Base-by-base conservation (phyloP, 441 rosid genomes). In the Mallotus japonicus region DNA sequence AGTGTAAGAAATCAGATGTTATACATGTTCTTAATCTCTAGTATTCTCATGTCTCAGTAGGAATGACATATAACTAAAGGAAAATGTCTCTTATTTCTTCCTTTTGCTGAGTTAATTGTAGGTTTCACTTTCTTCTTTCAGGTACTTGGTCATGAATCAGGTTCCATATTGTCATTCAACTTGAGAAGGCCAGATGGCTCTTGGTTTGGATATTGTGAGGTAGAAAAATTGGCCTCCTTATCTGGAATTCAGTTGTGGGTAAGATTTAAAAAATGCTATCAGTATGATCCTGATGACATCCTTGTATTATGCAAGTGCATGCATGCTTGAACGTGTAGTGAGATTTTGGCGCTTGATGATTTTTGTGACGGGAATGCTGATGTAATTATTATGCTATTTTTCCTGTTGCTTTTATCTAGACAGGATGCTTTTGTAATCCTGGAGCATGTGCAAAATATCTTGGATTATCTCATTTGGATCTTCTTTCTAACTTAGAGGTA, bases 391-490 rank as follows among this genome's bases (percentile, higher is more conserved):
- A 73, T 67, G 58, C 49, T 66, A 22, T 79, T 65, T 73, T 58
- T 62, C 53, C 63, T 81, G 65, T 20, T 74, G 32, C 59, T 83
- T 84, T 75, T 73, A 78, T 87, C 72, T 87, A 95, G 99, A 92
- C 99, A 84, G 99, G 99, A 78, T 95, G 99, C 87, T 95, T 95
- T 84, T 92, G 99, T 87, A 95, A 95, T 85, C 99, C 99, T 22
- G 99, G 99, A 70, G 97, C 99, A 67, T 95, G 99, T 84, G 96
- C 97, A 56, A 95, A 95, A 82, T 90, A 90, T 85, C 95, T 95
- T 78, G 85, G 86, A 71, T 88, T 95, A 78, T 87, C 98, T 82
- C 97, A 95, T 83, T 76, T 74, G 20, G 98, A 90, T 88, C 87
- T 95, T 81, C 86, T 91, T 72, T 90, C 91, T 28, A 95, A 92